A percentile compares a stretch with the other conserved stretches of the same genome.
Evolutionary conservation across 75 land plant species (phyloP).

Genomic region (Selaginella tamariscina): DNA sequence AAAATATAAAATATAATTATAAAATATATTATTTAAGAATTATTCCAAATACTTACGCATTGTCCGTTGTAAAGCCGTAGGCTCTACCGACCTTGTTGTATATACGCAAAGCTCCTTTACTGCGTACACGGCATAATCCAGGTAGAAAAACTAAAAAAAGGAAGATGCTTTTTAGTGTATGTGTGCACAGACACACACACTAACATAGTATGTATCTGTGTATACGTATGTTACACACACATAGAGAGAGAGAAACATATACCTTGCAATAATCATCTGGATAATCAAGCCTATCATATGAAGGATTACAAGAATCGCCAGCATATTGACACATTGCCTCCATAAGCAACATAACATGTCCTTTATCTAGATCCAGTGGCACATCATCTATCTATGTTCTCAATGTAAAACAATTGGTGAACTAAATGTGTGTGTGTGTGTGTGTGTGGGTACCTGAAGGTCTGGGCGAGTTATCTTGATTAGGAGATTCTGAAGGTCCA

Average conservation of each 20-base stretch:
- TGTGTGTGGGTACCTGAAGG: conserved; percentile 35
- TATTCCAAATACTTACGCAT: conserved; percentile 22
- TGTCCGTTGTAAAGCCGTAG: conserved; percentile 34
- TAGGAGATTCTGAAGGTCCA: conserved; percentile 33
- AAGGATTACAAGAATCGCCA: conserved; percentile 27
- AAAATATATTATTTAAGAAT: too few species aligned
- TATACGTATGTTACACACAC: too few species aligned
- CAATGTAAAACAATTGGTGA: too few species aligned
- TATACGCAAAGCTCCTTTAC: conserved; percentile 29
- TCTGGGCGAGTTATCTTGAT: conserved; percentile 29
- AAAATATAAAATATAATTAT: too few species aligned
- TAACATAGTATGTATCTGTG: too few species aligned
- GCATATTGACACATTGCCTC: conserved; percentile 37
- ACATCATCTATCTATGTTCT: conserved; percentile 23
- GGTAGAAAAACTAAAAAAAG: conserved; percentile 19
- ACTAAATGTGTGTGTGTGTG: too few species aligned
- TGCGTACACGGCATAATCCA: conserved; percentile 27
- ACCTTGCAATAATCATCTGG: conserved; percentile 42
- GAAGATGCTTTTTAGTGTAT: not conserved
- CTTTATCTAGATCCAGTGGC: conserved; percentile 18
- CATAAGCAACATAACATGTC: conserved; percentile 22
- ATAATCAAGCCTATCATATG: conserved; percentile 16
- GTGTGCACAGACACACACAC: too few species aligned
- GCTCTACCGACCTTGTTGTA: conserved; percentile 38
- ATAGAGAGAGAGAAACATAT: too few species aligned